Conservation (phyloP, 192 early-diverging fungal genomes). For the Coemansia sp. region DNA sequence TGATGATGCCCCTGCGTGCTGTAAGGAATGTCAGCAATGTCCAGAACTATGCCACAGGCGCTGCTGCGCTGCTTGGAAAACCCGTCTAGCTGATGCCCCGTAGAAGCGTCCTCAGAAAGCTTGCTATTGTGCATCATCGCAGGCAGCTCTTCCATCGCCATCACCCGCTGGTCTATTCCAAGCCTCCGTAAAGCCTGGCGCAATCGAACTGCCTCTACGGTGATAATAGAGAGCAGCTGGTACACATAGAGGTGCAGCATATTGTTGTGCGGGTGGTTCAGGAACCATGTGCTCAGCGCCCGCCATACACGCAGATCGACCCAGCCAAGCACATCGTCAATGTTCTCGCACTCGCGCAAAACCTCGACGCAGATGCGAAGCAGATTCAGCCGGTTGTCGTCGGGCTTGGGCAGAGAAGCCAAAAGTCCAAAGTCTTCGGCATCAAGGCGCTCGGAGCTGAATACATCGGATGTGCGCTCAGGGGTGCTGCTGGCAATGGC, state of each 20-base stretch:
- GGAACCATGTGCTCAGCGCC: constrained; percentile 47
- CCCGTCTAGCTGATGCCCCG: not conserved
- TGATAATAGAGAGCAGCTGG: constrained; percentile 40
- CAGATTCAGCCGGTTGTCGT: constrained; percentile 34
- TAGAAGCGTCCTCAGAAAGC: not conserved
- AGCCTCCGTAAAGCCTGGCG: constrained; percentile 27
- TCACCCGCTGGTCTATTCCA: not conserved
- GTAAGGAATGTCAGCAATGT: not conserved
- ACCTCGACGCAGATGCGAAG: constrained; percentile 47
- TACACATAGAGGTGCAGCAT: constrained; percentile 44
- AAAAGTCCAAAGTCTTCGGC: constrained; percentile 42
- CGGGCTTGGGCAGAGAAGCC: constrained; percentile 42
- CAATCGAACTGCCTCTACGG: constrained; percentile 44
- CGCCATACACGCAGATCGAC: constrained; percentile 54
- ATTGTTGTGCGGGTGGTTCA: constrained; percentile 56
- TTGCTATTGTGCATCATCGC: not conserved
- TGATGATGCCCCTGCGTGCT: not conserved
- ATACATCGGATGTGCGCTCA: constrained; percentile 15
- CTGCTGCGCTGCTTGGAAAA: constrained; percentile 8
- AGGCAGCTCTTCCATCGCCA: not conserved
- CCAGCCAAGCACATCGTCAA: constrained; percentile 51
- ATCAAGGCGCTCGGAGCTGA: constrained; percentile 27
- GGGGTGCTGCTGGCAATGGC: constrained; percentile 47
- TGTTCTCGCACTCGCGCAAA: constrained; percentile 40
- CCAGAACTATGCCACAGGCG: constrained; percentile 2